phyloP scores from a whole-genome alignment of 1,139 yeast species.

The Arxiozyma heterogenica region DNA sequence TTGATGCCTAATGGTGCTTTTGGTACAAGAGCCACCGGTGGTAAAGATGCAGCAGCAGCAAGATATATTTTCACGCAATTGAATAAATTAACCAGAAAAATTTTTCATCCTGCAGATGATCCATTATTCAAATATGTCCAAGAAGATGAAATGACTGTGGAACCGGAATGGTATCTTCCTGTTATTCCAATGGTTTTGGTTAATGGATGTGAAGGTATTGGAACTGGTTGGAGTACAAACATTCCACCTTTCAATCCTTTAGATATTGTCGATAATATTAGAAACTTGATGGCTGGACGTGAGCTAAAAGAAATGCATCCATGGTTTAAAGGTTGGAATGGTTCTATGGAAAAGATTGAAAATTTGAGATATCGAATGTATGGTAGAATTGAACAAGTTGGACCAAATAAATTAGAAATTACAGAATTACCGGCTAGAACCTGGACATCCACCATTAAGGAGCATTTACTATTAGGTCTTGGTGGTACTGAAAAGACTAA shows the following conservation, averaged over 20 bases:
- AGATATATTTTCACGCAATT: conserved; percentile 92
- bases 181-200: conserved; percentile 86
- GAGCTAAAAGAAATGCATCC: conserved; percentile 71
- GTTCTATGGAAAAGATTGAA: conserved; percentile 56
- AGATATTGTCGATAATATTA: conserved; percentile 70
- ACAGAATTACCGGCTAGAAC: conserved; percentile 88
- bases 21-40: conserved; percentile 96
- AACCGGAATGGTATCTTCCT: conserved; percentile 94
- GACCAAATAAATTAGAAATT: conserved; percentile 72
- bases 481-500: conserved; percentile 60
- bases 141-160: conserved; percentile 91
- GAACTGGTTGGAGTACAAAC: conserved; percentile 97
- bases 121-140: conserved; percentile 71
- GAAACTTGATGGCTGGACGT: conserved; percentile 64
- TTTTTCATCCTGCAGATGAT: conserved; percentile 75
- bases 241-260: conserved; percentile 85
- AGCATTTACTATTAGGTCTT: conserved; percentile 64
- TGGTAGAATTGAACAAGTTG: conserved; percentile 77
- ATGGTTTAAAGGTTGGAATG: conserved; percentile 96
- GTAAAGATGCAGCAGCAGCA: conserved; percentile 97
- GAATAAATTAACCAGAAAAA: conserved; percentile 60
- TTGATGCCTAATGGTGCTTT: conserved; percentile 91
- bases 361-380: conserved; percentile 62
- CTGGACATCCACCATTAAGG: conserved; percentile 90
- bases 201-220: conserved; percentile 97